Evolutionary conservation across 495 filamentous ascomycete genomes (phyloP).

Genomic region (Xylona heveae): DNA sequence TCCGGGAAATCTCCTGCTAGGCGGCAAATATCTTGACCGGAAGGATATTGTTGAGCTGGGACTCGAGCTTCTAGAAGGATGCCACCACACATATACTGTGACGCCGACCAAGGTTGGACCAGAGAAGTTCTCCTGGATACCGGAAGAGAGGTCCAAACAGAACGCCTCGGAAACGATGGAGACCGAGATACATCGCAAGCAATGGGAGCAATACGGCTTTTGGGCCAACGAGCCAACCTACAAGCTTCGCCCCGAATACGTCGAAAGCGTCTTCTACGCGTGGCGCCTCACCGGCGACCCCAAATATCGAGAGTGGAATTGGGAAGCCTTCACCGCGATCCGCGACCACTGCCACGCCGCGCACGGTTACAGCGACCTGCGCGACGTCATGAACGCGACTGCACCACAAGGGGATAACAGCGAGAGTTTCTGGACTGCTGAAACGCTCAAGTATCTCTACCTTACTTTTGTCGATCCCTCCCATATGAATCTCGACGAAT

Average conservation of each 20-base stretch:
- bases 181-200: neutral
- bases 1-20: conserved; percentile 72
- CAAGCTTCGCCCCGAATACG: conserved; percentile 60
- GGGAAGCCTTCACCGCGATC: conserved; percentile 58
- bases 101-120: conserved; percentile 61
- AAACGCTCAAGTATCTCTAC: conserved; percentile 33
- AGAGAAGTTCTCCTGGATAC: conserved; percentile 54
- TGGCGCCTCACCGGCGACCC: conserved; percentile 52
- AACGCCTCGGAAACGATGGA: conserved; percentile 30
- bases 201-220: conserved; percentile 33
- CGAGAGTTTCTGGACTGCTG: conserved; percentile 24
- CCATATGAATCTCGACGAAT: conserved; percentile 29
- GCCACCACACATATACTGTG: conserved; percentile 48
- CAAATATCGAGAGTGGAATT: conserved; percentile 66
- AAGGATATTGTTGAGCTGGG: conserved; percentile 54
- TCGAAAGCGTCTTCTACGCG: conserved; percentile 80
- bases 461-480: conserved; percentile 25
- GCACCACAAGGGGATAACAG: neutral
- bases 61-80: conserved; percentile 48
- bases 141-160: conserved; percentile 15
- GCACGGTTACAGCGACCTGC: neutral
- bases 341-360: conserved; percentile 18
- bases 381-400: neutral
- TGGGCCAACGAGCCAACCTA: conserved; percentile 44
- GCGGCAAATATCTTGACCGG: conserved; percentile 44